phyloP scores from a whole-genome alignment of 768 basidiomycete genomes.

The Pulveroboletus sp. region DNA sequence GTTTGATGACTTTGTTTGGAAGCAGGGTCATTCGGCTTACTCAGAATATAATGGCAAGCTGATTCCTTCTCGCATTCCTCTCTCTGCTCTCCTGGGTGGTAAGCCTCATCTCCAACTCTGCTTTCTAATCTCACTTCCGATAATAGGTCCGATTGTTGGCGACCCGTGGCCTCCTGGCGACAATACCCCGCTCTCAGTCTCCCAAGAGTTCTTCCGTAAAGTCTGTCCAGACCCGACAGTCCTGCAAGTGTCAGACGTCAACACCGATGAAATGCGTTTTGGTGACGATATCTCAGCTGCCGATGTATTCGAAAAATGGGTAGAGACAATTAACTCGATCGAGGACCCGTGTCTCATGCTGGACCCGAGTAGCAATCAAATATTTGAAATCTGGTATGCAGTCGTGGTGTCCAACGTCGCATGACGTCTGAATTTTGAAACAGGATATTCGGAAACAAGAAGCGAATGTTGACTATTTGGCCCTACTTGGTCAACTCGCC shows the following conservation, averaged over 20 bases:
- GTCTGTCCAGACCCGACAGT: slow-evolving; percentile 37
- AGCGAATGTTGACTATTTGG: slow-evolving; percentile 34
- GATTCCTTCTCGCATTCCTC: slow-evolving; percentile 38
- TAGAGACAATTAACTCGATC: slow-evolving; percentile 29
- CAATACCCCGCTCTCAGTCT: slow-evolving; percentile 33
- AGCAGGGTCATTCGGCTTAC: slow-evolving; percentile 31
- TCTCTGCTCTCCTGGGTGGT: slow-evolving; percentile 39
- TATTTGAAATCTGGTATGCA: slow-evolving; percentile 37
- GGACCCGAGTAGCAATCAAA: slow-evolving; percentile 15
- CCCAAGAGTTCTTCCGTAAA: slow-evolving; percentile 34
- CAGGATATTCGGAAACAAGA: slow-evolving; percentile 33
- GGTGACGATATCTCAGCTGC: slow-evolving; percentile 22
- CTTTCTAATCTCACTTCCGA: not conserved
- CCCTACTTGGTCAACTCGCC: slow-evolving; percentile 31
- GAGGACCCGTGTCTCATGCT: slow-evolving; percentile 40
- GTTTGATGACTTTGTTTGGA: slow-evolving; percentile 43
- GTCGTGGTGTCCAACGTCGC: not conserved
- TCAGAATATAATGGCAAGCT: slow-evolving; percentile 33
- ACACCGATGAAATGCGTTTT: slow-evolving; percentile 27
- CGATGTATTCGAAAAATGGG: slow-evolving; percentile 36
- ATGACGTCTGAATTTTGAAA: not conserved
- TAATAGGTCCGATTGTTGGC: slow-evolving; percentile 40
- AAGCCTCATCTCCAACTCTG: not conserved
- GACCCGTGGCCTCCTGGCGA: slow-evolving; percentile 33
- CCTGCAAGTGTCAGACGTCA: slow-evolving; percentile 28